phyloP scores from a whole-genome alignment of 2,329 filamentous ascomycete genomes.

The Colletotrichum endophyticum region DNA sequence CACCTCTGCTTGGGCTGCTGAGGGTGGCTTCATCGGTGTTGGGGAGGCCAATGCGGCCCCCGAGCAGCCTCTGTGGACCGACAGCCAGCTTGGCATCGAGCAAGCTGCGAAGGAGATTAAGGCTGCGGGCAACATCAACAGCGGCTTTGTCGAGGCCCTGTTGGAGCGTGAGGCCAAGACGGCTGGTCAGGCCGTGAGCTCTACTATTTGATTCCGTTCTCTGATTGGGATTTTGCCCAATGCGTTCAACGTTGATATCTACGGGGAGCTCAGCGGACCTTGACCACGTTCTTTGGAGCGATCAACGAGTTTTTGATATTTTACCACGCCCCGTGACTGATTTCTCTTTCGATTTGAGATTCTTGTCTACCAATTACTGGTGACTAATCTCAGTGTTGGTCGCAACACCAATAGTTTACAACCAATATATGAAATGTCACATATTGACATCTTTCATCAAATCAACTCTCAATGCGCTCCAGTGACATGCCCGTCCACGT shows the following conservation, averaged over 20 bases:
- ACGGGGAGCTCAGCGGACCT: constrained; percentile 17
- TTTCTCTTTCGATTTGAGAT: constrained; percentile 16
- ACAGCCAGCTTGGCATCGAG: constrained; percentile 82
- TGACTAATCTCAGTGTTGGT: constrained; percentile 15
- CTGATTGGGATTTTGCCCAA: background rate
- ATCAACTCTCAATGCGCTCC: background rate
- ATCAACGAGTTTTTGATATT: constrained; percentile 17
- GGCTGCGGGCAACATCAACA: constrained; percentile 41
- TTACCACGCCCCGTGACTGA: background rate
- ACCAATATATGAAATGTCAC: background rate
- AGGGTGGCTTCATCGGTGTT: constrained; percentile 95
- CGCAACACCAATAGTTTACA: constrained; percentile 17
- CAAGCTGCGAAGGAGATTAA: constrained; percentile 68
- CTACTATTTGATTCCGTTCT: constrained; percentile 26
- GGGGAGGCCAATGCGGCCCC: constrained; percentile 70
- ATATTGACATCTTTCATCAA: background rate
- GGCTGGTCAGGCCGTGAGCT: constrained; percentile 30
- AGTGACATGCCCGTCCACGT: background rate
- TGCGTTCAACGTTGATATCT: constrained; percentile 11
- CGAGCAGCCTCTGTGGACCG: constrained; percentile 84
- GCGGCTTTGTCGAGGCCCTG: constrained; percentile 61
- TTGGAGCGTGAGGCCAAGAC: constrained; percentile 58
- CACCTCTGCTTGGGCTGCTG: constrained; percentile 87
- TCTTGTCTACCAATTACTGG: background rate
- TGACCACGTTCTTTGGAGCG: constrained; percentile 36